A percentile compares a stretch with the other conserved stretches of the same genome.
Evolutionary conservation across 2,329 filamentous ascomycete species (phyloP).

Genomic region (Fusarium cyanostomum): DNA sequence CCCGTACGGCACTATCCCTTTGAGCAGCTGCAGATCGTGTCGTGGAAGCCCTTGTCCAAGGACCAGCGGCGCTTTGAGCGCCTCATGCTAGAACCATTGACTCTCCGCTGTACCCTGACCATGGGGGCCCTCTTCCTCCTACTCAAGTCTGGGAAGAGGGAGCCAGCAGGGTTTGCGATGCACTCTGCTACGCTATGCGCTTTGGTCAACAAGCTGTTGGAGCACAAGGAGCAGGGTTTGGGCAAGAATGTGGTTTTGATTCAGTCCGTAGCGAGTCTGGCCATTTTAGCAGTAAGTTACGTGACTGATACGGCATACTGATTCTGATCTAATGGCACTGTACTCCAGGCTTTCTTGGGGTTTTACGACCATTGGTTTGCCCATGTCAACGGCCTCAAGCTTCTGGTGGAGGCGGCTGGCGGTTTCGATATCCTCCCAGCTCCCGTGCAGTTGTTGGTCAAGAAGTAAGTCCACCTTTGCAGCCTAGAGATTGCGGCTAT

Average conservation of each 20-base stretch:
- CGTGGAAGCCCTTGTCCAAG: conserved; percentile 1
- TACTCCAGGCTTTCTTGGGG: not conserved
- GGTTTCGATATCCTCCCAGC: not conserved
- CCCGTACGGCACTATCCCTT: conserved; percentile 7
- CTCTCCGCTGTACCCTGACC: not conserved
- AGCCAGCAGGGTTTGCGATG: conserved; percentile 2
- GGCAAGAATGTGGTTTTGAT: not conserved
- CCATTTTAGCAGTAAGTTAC: conserved; percentile 1
- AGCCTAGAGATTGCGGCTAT: too few species aligned
- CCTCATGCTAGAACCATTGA: not conserved
- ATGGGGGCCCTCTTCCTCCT: conserved; percentile 10
- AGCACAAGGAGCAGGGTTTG: not conserved
- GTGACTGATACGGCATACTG: not conserved
- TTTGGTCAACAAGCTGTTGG: conserved; percentile 43
- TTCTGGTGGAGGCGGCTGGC: not conserved
- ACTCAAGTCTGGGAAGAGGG: not conserved
- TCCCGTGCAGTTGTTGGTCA: not conserved
- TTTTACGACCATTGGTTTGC: conserved; percentile 5
- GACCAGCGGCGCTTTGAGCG: conserved; percentile 6
- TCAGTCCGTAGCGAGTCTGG: conserved; percentile 9
- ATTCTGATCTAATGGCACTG: not conserved
- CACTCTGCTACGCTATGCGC: conserved; percentile 6
- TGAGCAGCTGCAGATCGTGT: conserved; percentile 3
- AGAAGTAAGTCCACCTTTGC: not conserved
- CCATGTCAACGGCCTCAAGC: conserved; percentile 4